These are phyloP conservation scores for Rheum nobile DNA, from an alignment of 148 eudicot species.

Conservation along the genomic window DNA sequence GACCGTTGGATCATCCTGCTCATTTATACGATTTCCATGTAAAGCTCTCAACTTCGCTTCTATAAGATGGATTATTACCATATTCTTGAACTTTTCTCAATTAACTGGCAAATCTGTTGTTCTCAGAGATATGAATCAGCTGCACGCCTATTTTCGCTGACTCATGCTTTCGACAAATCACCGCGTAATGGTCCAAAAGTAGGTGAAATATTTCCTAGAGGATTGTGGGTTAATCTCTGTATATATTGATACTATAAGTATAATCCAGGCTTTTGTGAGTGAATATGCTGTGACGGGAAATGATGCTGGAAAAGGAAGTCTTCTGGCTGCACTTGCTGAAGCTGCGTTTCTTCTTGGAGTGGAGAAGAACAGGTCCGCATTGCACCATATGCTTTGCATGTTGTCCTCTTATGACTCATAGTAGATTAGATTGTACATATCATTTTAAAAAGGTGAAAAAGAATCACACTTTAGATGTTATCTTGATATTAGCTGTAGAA, in stretches of 20 bases:
- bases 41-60: conserved; percentile 13
- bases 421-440: neutral
- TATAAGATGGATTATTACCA: neutral
- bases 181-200: conserved; percentile 53
- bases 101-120: neutral
- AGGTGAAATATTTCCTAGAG: neutral
- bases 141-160: conserved; percentile 28
- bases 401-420: neutral
- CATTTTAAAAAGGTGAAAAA: neutral
- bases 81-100: neutral
- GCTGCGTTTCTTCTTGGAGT: conserved; percentile 83
- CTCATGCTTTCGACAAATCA: conserved; percentile 30
- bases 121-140: conserved; percentile 32
- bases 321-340: conserved; percentile 62
- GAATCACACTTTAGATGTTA: too few species aligned
- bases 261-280: conserved; percentile 69
- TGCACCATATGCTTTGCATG: neutral
- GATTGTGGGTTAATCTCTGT: neutral
- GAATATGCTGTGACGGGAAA: conserved; percentile 61
- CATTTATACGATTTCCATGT: conserved; percentile 61
- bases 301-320: conserved; percentile 39
- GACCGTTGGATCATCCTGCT: conserved; percentile 46
- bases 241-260: neutral
- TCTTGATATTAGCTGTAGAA: neutral
- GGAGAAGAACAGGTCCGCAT: conserved; percentile 47